These are phyloP conservation scores for Chlorella sp. DNA, from an alignment of 139 green algal species.

Conservation along the genomic window DNA sequence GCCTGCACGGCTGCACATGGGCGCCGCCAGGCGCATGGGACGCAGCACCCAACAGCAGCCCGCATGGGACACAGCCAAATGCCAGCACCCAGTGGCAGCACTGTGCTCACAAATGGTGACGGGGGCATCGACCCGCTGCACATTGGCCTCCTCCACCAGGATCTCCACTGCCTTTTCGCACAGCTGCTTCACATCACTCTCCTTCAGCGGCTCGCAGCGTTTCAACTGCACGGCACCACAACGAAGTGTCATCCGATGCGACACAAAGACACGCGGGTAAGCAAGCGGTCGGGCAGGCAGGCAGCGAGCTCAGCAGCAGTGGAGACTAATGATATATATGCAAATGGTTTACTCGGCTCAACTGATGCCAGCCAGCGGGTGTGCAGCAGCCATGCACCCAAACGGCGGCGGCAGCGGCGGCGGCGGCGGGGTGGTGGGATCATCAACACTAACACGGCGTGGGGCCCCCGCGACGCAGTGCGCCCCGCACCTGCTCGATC, in stretches of 20 bases:
- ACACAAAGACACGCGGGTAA: background rate
- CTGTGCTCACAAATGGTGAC: conserved; percentile 92
- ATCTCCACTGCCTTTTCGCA: conserved; percentile 96
- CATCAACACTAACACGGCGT: no score
- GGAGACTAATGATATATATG: background rate
- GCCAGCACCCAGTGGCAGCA: background rate
- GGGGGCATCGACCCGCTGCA: conserved; percentile 95
- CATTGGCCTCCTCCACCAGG: conserved; percentile 98
- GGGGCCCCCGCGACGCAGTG: no score
- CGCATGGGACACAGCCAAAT: background rate
- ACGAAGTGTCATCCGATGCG: background rate
- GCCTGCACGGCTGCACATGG: background rate
- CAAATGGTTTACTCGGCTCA: background rate
- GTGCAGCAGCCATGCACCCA: background rate
- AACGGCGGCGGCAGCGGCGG: background rate
- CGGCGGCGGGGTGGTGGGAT: background rate
- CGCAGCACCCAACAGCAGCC: no score
- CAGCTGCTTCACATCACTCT: conserved; percentile 94
- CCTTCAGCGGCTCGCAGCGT: conserved; percentile 92
- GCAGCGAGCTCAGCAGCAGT: background rate
- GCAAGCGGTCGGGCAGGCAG: background rate
- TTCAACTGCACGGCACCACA: conserved; percentile 72
- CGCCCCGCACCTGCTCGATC: conserved; percentile 78
- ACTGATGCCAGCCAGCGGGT: background rate
- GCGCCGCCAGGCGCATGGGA: no score